Evolutionary conservation across 2,329 filamentous ascomycete genomes (phyloP), one percentile per base, ranked within the genome.

Genomic region (Aphanoascus verrucosus): DNA sequence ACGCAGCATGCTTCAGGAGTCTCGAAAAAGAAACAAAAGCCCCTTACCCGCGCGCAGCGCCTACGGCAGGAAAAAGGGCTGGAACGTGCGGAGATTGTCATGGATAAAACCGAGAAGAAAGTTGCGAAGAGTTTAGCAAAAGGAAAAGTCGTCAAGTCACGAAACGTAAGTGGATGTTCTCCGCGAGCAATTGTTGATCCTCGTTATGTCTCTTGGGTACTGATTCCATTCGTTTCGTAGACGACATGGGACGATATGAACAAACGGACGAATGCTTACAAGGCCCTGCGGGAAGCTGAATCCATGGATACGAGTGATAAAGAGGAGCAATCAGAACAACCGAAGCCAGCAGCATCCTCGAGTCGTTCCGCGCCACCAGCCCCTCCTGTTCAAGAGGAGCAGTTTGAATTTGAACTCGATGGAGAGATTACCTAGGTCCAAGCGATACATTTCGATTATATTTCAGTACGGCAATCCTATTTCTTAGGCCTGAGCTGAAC

Each of bases 61-160:
- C 60, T 74, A 51, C 72, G 80, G 41, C 77, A 77, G 47, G 71
- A 78, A 58, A 76, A 74, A 61, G 76, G 74, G 15, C 65, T 82
- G 41, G 78, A 81, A 59, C 72, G 75, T 56, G 80, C 77, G 6
- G 78, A 79, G 54, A 68, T 71, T 14, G 72, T 77, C 35, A 66
- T 76, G 56, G 77, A 79, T 56, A 79, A 76, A 64, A 62, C 76
- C 41, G 76, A 80, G 64, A 73, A 72, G 41, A 83, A 82, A 64
- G 69, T 77, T 32, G 67, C 70, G 17, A 78, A 77, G 61, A 80
- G 78, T 58, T 58, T 75, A 43, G 67, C 64, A 8, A 74, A 72
- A 55, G 73, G 68, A 34, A 77, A 73, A 62, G 69, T 62, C 38
- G 69, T 80, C 37, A 73, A 74, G 56, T 72, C 72, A 51, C 69